These are phyloP conservation scores for Phytophthora kernoviae DNA, from an alignment of 352 stramenopile species.

Conservation along the genomic window DNA sequence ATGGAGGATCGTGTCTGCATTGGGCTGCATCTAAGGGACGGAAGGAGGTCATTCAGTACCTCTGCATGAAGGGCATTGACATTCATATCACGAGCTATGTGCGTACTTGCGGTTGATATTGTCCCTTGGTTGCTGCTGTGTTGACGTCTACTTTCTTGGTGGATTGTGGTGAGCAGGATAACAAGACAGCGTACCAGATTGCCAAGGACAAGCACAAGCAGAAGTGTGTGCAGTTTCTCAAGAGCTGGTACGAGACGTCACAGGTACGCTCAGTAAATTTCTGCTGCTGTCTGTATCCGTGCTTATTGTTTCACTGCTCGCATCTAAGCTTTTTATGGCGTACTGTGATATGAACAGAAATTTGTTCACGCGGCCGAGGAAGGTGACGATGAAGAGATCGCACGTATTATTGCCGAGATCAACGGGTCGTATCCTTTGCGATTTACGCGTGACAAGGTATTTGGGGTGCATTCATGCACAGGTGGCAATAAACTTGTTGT, in stretches of 20 bases:
- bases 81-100: slow-evolving; percentile 91
- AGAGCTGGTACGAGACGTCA: slow-evolving; percentile 89
- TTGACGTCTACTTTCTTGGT: not conserved
- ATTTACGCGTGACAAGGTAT: slow-evolving; percentile 86
- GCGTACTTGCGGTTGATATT: slow-evolving; percentile 24
- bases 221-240: slow-evolving; percentile 86
- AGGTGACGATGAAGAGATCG: slow-evolving; percentile 80
- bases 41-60: slow-evolving; percentile 89
- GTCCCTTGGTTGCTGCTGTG: not conserved
- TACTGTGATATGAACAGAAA: slow-evolving; percentile 39
- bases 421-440: slow-evolving; percentile 79
- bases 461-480: not conserved
- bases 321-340: not conserved
- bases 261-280: slow-evolving; percentile 46
- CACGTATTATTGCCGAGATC: slow-evolving; percentile 80
- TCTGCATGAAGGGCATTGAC: slow-evolving; percentile 89
- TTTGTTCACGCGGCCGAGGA: slow-evolving; percentile 86
- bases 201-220: slow-evolving; percentile 91
- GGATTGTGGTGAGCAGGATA: slow-evolving; percentile 53
- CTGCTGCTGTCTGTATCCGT: not conserved
- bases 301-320: not conserved
- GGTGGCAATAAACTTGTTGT: not conserved
- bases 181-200: slow-evolving; percentile 89
- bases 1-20: slow-evolving; percentile 84
- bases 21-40: slow-evolving; percentile 84